Percentiles rank a stretch among this genome's conserved stretches.
These are phyloP conservation scores for Fusarium udum DNA, from an alignment of 2,329 filamentous ascomycete genomes.

Conservation along the genomic window DNA sequence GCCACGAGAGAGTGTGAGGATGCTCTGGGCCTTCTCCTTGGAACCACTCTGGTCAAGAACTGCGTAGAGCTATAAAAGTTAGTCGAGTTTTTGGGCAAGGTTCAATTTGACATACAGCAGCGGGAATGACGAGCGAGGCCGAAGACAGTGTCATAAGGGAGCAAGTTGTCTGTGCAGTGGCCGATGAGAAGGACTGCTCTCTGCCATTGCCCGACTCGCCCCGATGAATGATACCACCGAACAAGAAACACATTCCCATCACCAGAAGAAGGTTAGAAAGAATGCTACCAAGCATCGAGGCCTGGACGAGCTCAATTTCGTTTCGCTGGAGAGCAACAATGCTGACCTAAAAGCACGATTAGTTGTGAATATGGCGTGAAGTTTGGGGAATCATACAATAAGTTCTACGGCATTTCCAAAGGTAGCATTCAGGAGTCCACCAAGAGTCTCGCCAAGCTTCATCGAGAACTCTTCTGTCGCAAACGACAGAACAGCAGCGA, in stretches of 20 bases:
- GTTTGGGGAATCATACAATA: constrained; percentile 64
- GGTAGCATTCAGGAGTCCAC: constrained; percentile 78
- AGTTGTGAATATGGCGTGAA: not conserved
- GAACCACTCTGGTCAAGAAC: constrained; percentile 62
- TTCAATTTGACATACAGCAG: constrained; percentile 61
- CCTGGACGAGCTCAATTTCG: constrained; percentile 96
- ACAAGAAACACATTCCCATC: constrained; percentile 81
- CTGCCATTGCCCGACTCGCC: constrained; percentile 64
- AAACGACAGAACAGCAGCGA: constrained; percentile 78
- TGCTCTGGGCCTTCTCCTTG: constrained; percentile 61
- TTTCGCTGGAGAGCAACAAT: constrained; percentile 87
- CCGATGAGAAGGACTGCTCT: constrained; percentile 79
- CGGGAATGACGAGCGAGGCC: constrained; percentile 81
- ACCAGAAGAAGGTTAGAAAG: constrained; percentile 93
- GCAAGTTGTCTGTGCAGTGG: constrained; percentile 79
- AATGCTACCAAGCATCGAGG: constrained; percentile 96
- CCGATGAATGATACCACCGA: constrained; percentile 74
- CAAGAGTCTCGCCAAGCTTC: constrained; percentile 77
- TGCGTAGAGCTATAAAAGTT: constrained; percentile 66
- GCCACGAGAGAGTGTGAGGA: constrained; percentile 77
- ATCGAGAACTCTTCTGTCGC: constrained; percentile 80
- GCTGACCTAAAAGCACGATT: constrained; percentile 71
- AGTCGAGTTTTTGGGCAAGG: not conserved
- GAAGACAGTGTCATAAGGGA: constrained; percentile 80
- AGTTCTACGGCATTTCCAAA: constrained; percentile 84